Base-by-base conservation (phyloP, 225 moss, liverwort and hornwort genomes). In the Sphagnum tenellum region DNA sequence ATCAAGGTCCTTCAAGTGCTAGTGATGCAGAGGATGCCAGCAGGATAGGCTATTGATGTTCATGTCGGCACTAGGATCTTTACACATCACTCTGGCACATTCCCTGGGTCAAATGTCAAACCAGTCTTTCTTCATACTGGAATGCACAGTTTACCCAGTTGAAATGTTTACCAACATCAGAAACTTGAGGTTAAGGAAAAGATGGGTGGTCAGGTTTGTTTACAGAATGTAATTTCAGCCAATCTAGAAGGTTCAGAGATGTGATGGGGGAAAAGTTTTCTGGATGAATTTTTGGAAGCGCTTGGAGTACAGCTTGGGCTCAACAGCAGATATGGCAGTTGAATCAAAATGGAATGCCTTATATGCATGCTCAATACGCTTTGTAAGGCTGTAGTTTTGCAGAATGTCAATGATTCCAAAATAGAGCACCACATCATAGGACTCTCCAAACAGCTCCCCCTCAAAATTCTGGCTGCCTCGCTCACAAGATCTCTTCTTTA, bases 391-490 rank as follows among this genome's bases (percentile, higher is more conserved):
- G 74, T 98, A 98, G 70, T 98, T 90, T 81, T 98, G 98, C 69
- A 98, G 77, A 76, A 98, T 98, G 70, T 98, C 98, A 76, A 98
- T 98, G 77, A 98, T 89, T 75, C 98, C 98, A 77, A 98, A 93
- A 79, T 98, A 98, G 8, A 98, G 93, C 85, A 98, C 98, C 66
- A 98, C 98, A 74, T 98, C 98, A 73, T 98, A 90, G 66, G 89
- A 90, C 73, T 98, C 93, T 73, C 90, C 89, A 71, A 93, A 93
- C 46, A 89, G 85, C 71, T 98, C 89, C 70, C 87, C 89, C 73
- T 89, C 94, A 70, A 84, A 61, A 58, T 79, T 74, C 71, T 74
- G 75, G 73, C 77, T 77, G 11, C 59, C 51, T 64, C 82, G 83
- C 12, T 84, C 87, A n/a, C 67, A 65, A 57, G 70, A 70, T 68